Evolutionary conservation across 306 rosid species (phyloP).

Genomic region (Begonia fuchsioides): DNA sequence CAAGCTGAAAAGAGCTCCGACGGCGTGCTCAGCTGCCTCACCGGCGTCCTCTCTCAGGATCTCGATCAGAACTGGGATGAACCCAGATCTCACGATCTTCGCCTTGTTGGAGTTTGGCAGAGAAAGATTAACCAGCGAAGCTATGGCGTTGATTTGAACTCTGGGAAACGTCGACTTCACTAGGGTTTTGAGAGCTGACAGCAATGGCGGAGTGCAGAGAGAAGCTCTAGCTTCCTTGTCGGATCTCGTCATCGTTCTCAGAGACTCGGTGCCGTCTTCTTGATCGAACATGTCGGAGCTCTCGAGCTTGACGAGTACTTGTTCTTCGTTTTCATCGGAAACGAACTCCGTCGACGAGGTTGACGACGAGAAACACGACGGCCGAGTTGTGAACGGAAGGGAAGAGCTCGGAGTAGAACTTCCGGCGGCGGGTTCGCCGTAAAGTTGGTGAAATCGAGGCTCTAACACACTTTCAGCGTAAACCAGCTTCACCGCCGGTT

Average conservation of each 20-base stretch:
- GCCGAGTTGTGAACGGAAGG: conserved; percentile 54
- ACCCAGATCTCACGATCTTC: conserved; percentile 67
- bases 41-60: conserved; percentile 44
- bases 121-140: no score
- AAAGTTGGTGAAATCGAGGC: conserved; percentile 22
- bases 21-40: conserved; percentile 88
- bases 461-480: conserved; percentile 78
- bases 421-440: conserved; percentile 2
- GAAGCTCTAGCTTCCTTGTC: conserved; percentile 38
- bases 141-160: conserved; percentile 66
- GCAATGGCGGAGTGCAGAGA: conserved; percentile 42
- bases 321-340: conserved; percentile 32
- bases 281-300: conserved; percentile 51
- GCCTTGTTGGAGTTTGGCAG: conserved; percentile 72
- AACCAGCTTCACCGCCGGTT: conserved; percentile 39
- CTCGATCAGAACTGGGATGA: conserved; percentile 52
- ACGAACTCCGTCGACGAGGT: conserved; percentile 38
- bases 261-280: conserved; percentile 42
- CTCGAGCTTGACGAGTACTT: conserved; percentile 24
- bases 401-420: conserved; percentile 35
- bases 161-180: conserved; percentile 37
- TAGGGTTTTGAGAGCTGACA: conserved; percentile 28
- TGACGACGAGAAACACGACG: conserved; percentile 45
- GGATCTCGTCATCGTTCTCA: conserved; percentile 46
- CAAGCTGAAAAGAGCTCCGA: conserved; percentile 80